Evolutionary conservation across 2,329 filamentous ascomycete genomes (phyloP).

Genomic region (Pseudocercospora fijiensis): DNA sequence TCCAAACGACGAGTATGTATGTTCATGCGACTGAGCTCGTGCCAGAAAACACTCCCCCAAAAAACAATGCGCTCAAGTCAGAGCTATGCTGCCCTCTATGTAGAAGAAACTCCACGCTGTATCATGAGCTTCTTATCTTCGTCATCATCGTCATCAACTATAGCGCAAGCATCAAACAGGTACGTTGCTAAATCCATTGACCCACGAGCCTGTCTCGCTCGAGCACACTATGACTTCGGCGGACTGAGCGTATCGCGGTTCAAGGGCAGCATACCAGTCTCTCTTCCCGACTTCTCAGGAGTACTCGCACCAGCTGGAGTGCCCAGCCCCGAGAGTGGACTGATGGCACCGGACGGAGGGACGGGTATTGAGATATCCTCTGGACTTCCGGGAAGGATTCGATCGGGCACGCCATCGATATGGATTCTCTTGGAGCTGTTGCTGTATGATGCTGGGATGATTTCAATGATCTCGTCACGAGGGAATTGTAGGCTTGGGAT

Average conservation of each 20-base stretch:
- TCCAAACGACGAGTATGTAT: background rate
- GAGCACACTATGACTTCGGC: conserved; percentile 5
- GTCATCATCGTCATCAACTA: background rate
- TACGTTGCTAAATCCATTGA: background rate
- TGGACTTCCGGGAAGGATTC: conserved; percentile 72
- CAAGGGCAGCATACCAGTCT: conserved; percentile 14
- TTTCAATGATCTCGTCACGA: conserved; percentile 97
- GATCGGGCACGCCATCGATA: conserved; percentile 66
- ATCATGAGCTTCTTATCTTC: background rate
- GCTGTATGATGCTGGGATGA: conserved; percentile 95
- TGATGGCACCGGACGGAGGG: conserved; percentile 48
- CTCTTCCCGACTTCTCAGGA: conserved; percentile 17
- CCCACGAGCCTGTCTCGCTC: background rate
- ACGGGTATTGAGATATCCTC: conserved; percentile 80
- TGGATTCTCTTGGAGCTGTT: conserved; percentile 90
- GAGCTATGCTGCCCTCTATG: background rate
- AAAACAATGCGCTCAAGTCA: background rate
- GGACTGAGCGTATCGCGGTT: background rate
- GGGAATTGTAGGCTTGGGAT: conserved; percentile 93
- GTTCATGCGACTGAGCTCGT: background rate
- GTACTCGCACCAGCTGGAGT: conserved; percentile 18
- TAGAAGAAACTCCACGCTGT: background rate
- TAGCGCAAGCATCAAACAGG: background rate
- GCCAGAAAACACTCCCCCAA: too few relatives aligned
- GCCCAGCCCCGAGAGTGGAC: conserved; percentile 42